A percentile compares a stretch with the other conserved stretches of the same genome.
These are phyloP conservation scores for Suillus clintonianus DNA, from an alignment of 768 basidiomycete genomes.

Conservation along the genomic window DNA sequence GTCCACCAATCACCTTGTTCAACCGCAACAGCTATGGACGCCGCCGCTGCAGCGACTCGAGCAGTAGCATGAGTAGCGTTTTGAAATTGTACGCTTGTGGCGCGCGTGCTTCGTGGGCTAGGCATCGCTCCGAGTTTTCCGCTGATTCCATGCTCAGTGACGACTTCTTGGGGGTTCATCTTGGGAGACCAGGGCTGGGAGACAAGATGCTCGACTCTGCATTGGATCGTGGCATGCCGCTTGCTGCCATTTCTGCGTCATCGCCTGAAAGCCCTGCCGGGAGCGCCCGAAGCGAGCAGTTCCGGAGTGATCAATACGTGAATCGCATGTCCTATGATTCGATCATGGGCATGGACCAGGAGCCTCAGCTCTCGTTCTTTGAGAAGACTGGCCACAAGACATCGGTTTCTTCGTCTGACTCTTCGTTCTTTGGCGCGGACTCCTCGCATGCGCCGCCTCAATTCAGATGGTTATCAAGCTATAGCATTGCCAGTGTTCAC, in stretches of 20 bases:
- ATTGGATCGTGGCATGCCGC: slow-evolving; percentile 51
- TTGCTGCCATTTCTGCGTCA: slow-evolving; percentile 67
- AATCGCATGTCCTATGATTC: slow-evolving; percentile 61
- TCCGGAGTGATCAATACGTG: slow-evolving; percentile 18
- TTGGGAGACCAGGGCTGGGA: slow-evolving; percentile 73
- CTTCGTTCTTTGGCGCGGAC: slow-evolving; percentile 57
- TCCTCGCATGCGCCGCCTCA: slow-evolving; percentile 43
- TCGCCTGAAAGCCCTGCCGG: slow-evolving; percentile 48
- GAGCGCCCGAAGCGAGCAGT: slow-evolving; percentile 14
- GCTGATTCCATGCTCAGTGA: slow-evolving; percentile 70
- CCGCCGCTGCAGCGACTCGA: slow-evolving; percentile 60
- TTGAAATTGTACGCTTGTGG: slow-evolving; percentile 58
- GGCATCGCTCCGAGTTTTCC: slow-evolving; percentile 57
- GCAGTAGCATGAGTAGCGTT: slow-evolving; percentile 56
- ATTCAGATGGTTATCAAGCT: slow-evolving; percentile 65
- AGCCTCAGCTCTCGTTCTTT: slow-evolving; percentile 51
- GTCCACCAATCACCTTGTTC: slow-evolving; percentile 72
- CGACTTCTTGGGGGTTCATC: slow-evolving; percentile 56
- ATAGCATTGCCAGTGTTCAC: slow-evolving; percentile 51
- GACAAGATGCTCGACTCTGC: slow-evolving; percentile 86
- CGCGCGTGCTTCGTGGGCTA: slow-evolving; percentile 60
- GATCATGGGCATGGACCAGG: slow-evolving; percentile 55
- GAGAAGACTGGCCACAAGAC: slow-evolving; percentile 59
- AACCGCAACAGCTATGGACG: slow-evolving; percentile 58
- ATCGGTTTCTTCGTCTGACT: slow-evolving; percentile 53